Base-by-base conservation (phyloP, 306 rosid genomes). In the Luffa aegyptiaca region DNA sequence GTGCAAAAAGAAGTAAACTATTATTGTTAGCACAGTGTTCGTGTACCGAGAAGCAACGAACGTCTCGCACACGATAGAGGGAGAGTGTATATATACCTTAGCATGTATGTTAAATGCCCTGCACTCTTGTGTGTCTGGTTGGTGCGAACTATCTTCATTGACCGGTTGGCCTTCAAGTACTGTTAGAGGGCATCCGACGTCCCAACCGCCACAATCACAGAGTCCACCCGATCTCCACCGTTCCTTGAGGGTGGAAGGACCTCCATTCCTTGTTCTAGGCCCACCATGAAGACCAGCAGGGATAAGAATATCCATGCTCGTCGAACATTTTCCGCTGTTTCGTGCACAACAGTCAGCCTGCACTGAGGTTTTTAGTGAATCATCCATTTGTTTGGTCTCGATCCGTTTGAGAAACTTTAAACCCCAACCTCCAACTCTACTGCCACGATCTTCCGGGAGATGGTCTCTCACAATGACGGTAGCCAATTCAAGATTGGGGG, bases 181-280 rank as follows among this genome's bases (percentile, higher is more conserved):
- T 4, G 97, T 91, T 61, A 96, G 85, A 77, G 98, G 94, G 75
- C 99, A 96, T 69, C 99, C 99, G 76, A 89, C 83, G 83, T 96
- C 99, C 99, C 99, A 96, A 86, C 99, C 99, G 69, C 98, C 99
- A 83, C 99, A 96, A 81, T 93, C 94, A 77, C 99, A 96, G 55
- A 44, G 86, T 53, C 99, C 97, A 6, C 89, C 92, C 5, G 96
- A 96, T 87, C 88, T 87, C 99, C 99, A 96, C 81, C 98, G 89
- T 48, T 96, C 96, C 21, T 79, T 87, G 82, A 96, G 88, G 85
- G 92, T 89, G 10, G 97, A 96, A 10, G 97, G 98, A 33, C 99
- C 99, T 1, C 91, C 85, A 55, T 82, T 89, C 86, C 91, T 84
- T 63, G 87, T 87, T 87, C 88, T 90, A 35, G 94, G 96, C 56